These are phyloP conservation scores for Trichoderma sp. DNA, from an alignment of 2,329 filamentous ascomycete species.

Conservation along the genomic window DNA sequence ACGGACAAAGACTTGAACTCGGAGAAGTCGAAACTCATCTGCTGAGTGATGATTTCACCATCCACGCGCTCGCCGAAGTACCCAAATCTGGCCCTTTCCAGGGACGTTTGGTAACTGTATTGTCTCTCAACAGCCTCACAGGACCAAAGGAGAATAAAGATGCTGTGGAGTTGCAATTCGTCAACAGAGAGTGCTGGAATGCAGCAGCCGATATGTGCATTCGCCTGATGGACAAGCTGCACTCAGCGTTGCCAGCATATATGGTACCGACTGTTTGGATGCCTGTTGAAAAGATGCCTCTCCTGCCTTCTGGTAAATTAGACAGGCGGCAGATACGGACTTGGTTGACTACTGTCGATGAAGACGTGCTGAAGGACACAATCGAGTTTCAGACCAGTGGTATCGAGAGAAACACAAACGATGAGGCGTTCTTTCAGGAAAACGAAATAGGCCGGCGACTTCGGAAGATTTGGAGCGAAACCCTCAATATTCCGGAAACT, in stretches of 20 bases:
- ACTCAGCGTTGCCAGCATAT: background rate
- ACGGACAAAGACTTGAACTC: background rate
- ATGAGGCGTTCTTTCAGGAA: background rate
- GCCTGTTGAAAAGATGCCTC: background rate
- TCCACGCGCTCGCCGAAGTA: background rate
- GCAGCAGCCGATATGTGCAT: background rate
- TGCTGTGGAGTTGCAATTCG: background rate
- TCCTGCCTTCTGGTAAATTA: background rate
- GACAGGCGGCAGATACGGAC: background rate
- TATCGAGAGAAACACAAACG: background rate
- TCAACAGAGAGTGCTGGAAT: background rate
- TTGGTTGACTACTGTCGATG: background rate
- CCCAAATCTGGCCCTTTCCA: background rate
- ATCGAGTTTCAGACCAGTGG: background rate
- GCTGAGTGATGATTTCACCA: background rate
- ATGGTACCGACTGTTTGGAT: background rate
- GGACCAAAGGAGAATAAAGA: background rate
- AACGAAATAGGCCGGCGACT: background rate
- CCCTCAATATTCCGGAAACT: background rate
- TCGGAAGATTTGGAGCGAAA: background rate
- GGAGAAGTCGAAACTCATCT: background rate
- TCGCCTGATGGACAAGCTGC: background rate
- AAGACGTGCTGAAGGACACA: background rate
- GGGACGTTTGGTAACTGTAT: background rate
- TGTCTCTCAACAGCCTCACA: background rate